Evolutionary conservation across 2,329 filamentous ascomycete species (phyloP), one percentile per base, ranked within the genome.

Genomic region (Coniochaeta hoffmannii): DNA sequence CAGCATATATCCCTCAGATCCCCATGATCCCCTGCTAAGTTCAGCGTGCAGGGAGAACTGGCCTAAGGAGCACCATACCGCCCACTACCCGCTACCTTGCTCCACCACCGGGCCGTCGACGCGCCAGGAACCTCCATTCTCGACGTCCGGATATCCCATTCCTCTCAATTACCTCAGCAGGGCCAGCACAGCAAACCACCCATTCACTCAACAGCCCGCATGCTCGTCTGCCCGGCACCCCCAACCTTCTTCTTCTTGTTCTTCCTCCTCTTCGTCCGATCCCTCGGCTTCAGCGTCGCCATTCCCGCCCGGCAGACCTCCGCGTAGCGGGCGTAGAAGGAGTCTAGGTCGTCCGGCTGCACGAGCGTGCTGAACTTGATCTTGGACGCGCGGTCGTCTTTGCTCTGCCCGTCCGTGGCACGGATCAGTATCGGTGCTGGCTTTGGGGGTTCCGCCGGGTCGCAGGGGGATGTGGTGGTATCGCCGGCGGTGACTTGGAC

Each of bases 291-390:
- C 73, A 99, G 69, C 8, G 87, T 86, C 51, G 82, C 79, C 91
- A 97, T 97, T 6, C 91, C 90, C 0, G 80, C 76, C 76, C 96
- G 97, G 73, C 92, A 97, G 3, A 91, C 80, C 62, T 97, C 94
- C 22, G 91, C 92, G 74, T 97, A 99, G 53, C 83, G 80, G 30
- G 77, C 74, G 69, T 91, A 99, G 67, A 99, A 99, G 0, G 70
- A 75, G 54, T 95, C 91, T 11, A 97, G 70, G 5, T 87, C 83
- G 56, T 86, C 82, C 1, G 88, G 83, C 55, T 87, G 79, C 1
- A 97, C 91, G 0, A 96, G 71, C 0, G 94, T 97, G 2, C 89
- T 90, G 26, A 97, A 68, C 70, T 92, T 96, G 62, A 89, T 72
- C 61, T 87, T 86, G 7, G 26, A 6, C 38, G 76, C 70, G 55